These are phyloP conservation scores for Heliamphora exappendiculata DNA, from an alignment of 148 eudicot genomes.

Conservation along the genomic window DNA sequence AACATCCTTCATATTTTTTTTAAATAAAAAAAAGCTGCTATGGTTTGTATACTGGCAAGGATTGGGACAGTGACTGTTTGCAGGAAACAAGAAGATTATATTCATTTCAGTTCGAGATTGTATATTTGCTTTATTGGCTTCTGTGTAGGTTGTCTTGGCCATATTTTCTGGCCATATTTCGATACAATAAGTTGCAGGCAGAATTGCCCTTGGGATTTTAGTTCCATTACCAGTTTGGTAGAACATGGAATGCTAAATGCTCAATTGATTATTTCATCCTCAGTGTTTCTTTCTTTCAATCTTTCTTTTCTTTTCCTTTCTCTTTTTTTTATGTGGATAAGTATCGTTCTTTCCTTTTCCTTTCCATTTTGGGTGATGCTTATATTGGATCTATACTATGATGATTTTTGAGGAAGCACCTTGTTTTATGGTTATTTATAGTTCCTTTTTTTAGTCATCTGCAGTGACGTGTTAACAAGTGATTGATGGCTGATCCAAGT, in stretches of 20 bases:
- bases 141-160: background rate
- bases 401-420: background rate
- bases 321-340: background rate
- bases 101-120: too few species aligned
- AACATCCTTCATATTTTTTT: background rate
- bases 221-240: background rate
- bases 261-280: background rate
- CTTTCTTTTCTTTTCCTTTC: background rate
- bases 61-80: background rate
- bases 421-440: background rate
- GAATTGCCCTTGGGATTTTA: background rate
- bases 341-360: background rate
- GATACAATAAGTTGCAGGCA: background rate
- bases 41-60: background rate
- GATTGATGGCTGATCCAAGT: background rate
- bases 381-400: too few species aligned
- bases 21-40: too few species aligned
- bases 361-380: background rate
- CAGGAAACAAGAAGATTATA: background rate
- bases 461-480: background rate
- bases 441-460: background rate
- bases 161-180: background rate
- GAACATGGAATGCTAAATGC: background rate
- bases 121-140: background rate
- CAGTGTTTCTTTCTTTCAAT: background rate